phyloP scores from a whole-genome alignment of 1,139 yeast genomes.

The Kodamaea derodonti region DNA sequence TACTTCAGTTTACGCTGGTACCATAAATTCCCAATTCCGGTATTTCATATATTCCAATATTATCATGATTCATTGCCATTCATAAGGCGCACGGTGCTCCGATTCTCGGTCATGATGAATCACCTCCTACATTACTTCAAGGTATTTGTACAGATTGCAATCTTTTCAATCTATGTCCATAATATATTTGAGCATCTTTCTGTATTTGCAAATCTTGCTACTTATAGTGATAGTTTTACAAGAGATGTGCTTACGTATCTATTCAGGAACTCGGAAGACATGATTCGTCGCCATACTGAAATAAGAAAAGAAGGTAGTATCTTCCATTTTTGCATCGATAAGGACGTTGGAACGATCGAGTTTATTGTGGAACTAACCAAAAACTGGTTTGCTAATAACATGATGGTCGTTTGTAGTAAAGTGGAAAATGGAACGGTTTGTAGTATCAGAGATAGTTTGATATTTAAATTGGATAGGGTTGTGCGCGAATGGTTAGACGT shows the following conservation, averaged over 20 bases:
- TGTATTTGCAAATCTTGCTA: constrained; percentile 26
- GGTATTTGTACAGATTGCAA: constrained; percentile 9
- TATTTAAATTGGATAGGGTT: constrained; percentile 28
- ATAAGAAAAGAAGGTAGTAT: constrained; percentile 10
- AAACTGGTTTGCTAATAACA: constrained; percentile 6
- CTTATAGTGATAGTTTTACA: constrained; percentile 29
- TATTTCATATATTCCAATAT: constrained; percentile 21
- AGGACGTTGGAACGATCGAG: constrained; percentile 4
- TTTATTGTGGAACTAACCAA: constrained; percentile 5
- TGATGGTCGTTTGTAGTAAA: constrained; percentile 3
- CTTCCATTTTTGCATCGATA: constrained; percentile 11
- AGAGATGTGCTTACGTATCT: constrained; percentile 27
- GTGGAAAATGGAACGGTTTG: neutral
- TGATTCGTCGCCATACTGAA: constrained; percentile 10
- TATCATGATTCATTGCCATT: constrained; percentile 18
- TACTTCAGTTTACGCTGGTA: constrained; percentile 16
- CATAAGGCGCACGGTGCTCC: neutral
- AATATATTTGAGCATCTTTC: constrained; percentile 16
- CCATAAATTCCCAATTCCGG: constrained; percentile 26
- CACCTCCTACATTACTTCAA: constrained; percentile 4
- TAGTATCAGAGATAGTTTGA: constrained; percentile 13
- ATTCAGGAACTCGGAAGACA: constrained; percentile 16
- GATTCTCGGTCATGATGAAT: neutral
- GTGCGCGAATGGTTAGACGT: neutral
- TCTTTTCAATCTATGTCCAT: constrained; percentile 18